Base-by-base conservation (phyloP, 768 basidiomycete genomes). In the Lepiota venenata region DNA sequence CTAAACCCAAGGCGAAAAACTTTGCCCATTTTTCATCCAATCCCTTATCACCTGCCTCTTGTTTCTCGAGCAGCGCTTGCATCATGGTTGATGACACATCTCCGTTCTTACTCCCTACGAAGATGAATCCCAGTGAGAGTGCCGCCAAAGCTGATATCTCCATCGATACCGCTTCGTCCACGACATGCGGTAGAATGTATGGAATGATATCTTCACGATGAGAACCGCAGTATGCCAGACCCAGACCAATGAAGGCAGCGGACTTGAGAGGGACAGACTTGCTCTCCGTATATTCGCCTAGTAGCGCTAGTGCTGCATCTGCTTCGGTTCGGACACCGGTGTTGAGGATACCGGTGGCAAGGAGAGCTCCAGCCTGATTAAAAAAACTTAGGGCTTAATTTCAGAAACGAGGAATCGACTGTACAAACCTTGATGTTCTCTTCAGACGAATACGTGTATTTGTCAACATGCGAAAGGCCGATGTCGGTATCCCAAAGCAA, bases 401-500 rank as follows among this genome's bases (percentile, higher is more conserved):
- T 9, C 35, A 16, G 43, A n/a, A 5, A 10, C 29, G 7, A 29
- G 27, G 16, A 20, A 25, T 48, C 37, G 36, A 20, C 3, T 20
- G 10, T 16, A 49, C 39, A 38, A 57, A 81, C 87, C 77, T 98
- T 98, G 79, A 98, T 98, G 69, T 93, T 80, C 67, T 99, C 97
- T 61, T 99, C 97, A 1, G 90, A 73, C 0, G 93, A 94, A 66
- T 98, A 98, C 20, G 95, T 92, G 74, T 98, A 98, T 70, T 93
- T 97, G 76, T 99, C 97, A 60, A 98, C 87, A 60, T 96, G 93
- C 64, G 85, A 87, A 38, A 98, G 78, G 62, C 97, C 97, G 53
- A 90, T 80, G 54, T 98, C 97, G 8, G 91, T 91, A 65, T 98
- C 94, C 97, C 97, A 99, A 1, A 99, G 75, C 58, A 98, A 75